A percentile compares a stretch with the other conserved stretches of the same genome.
phyloP scores from a whole-genome alignment of 2,329 filamentous ascomycete genomes.

The Penicillium sp. region DNA sequence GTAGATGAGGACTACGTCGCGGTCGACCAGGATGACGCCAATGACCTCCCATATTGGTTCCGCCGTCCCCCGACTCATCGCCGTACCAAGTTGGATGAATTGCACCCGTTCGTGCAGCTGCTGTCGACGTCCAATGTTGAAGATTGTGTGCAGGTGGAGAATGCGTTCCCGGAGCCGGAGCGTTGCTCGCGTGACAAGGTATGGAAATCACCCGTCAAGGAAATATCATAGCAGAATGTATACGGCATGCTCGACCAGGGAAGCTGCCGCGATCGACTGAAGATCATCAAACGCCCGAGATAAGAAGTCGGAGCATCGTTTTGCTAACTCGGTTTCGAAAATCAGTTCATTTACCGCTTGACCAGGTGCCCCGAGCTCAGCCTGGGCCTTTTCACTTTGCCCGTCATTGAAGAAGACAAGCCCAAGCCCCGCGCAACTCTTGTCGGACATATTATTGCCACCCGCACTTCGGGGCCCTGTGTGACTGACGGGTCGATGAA shows the following conservation, averaged over 20 bases:
- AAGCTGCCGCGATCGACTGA: background rate
- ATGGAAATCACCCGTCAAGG: constrained; percentile 19
- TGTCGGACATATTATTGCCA: constrained; percentile 72
- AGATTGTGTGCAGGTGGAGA: constrained; percentile 55
- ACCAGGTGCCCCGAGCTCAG: constrained; percentile 68
- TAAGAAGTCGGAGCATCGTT: background rate
- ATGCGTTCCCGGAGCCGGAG: constrained; percentile 56
- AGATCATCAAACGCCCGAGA: background rate
- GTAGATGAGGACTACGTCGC: constrained; percentile 41
- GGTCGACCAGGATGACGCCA: constrained; percentile 40
- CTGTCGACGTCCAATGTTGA: constrained; percentile 54
- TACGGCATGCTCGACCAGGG: background rate
- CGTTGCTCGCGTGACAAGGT: constrained; percentile 58
- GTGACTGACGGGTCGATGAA: constrained; percentile 75
- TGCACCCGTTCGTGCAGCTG: constrained; percentile 69
- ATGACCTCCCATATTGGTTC: constrained; percentile 40
- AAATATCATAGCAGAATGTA: background rate
- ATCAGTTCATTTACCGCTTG: constrained; percentile 72
- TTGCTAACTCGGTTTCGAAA: background rate
- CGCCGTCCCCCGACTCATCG: constrained; percentile 37
- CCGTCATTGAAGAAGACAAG: constrained; percentile 48
- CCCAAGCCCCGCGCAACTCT: constrained; percentile 60
- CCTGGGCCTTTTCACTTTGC: constrained; percentile 69
- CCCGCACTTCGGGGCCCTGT: constrained; percentile 57
- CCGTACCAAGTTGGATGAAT: constrained; percentile 48